Conservation (phyloP, 768 basidiomycete genomes). For the Serpula lacrymans region DNA sequence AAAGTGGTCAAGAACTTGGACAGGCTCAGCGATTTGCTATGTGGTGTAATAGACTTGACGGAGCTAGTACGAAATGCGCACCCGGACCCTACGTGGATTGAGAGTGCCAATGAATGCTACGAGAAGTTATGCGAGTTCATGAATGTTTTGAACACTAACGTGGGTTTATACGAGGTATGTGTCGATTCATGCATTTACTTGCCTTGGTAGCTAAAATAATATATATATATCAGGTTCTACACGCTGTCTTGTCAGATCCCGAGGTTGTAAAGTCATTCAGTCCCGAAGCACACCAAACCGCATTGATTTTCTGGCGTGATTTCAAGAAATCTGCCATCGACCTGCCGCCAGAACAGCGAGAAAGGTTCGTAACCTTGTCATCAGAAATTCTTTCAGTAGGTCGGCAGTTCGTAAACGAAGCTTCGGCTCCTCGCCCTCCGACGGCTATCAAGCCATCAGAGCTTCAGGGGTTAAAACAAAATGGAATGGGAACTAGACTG, state of each 20-base stretch:
- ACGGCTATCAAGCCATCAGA: conserved; percentile 67
- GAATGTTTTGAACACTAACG: conserved; percentile 95
- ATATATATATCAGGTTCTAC: conserved; percentile 64
- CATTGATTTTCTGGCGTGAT: conserved; percentile 92
- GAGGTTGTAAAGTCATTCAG: conserved; percentile 62
- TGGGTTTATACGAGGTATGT: conserved; percentile 84
- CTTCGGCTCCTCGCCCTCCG: conserved; percentile 59
- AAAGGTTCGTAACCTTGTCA: conserved; percentile 84
- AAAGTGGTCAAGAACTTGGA: conserved; percentile 95
- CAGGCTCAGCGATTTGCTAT: conserved; percentile 92
- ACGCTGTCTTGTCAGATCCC: conserved; percentile 64
- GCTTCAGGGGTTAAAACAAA: conserved; percentile 68
- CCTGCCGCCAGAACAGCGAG: conserved; percentile 71
- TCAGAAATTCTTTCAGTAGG: conserved; percentile 88
- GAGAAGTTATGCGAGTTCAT: conserved; percentile 94
- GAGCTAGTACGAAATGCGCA: conserved; percentile 93
- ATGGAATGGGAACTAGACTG: conserved; percentile 71
- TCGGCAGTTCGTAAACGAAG: conserved; percentile 76
- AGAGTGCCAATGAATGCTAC: conserved; percentile 83
- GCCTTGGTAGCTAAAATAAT: conserved; percentile 15
- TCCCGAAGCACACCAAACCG: conserved; percentile 79
- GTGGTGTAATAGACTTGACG: conserved; percentile 94
- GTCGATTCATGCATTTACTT: conserved; percentile 7
- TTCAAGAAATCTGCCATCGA: conserved; percentile 97
- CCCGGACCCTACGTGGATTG: conserved; percentile 81